Evolutionary conservation across 495 filamentous ascomycete genomes (phyloP).

Genomic region (Trichoderma erinaceum): DNA sequence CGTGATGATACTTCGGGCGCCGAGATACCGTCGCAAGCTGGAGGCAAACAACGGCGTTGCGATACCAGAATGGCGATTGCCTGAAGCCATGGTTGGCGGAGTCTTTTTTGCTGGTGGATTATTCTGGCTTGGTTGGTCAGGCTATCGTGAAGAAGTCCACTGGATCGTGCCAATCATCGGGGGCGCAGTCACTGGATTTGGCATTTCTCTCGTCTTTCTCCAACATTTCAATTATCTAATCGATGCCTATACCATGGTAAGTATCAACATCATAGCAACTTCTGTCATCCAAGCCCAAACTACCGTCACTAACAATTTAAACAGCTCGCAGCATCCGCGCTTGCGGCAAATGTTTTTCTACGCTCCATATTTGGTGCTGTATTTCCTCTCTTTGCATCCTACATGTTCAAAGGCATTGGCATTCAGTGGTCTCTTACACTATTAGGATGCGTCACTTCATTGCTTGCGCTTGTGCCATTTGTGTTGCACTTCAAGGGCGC

Average conservation of each 20-base stretch:
- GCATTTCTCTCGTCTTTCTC: constrained; percentile 53
- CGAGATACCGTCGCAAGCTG: constrained; percentile 32
- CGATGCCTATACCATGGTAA: constrained; percentile 47
- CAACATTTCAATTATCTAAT: constrained; percentile 59
- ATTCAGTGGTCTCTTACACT: background rate
- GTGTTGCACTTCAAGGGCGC: background rate
- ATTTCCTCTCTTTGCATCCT: background rate
- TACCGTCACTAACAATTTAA: background rate
- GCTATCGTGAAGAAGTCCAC: constrained; percentile 28
- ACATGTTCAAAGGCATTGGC: constrained; percentile 2
- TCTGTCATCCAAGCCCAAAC: too few species aligned
- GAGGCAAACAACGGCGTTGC: constrained; percentile 43
- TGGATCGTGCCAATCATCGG: constrained; percentile 50
- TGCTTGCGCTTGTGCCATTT: constrained; percentile 1
- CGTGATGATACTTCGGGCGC: background rate
- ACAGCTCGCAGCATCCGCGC: background rate
- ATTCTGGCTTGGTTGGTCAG: constrained; percentile 64
- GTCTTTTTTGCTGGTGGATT: constrained; percentile 52
- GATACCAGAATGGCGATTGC: constrained; percentile 52
- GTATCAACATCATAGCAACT: background rate
- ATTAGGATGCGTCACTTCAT: background rate
- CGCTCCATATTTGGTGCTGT: background rate
- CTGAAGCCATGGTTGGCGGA: constrained; percentile 53
- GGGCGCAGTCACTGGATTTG: constrained; percentile 49
- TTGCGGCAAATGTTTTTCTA: background rate